phyloP scores from a whole-genome alignment of 768 basidiomycete genomes.

The Agaricus subrufescens region DNA sequence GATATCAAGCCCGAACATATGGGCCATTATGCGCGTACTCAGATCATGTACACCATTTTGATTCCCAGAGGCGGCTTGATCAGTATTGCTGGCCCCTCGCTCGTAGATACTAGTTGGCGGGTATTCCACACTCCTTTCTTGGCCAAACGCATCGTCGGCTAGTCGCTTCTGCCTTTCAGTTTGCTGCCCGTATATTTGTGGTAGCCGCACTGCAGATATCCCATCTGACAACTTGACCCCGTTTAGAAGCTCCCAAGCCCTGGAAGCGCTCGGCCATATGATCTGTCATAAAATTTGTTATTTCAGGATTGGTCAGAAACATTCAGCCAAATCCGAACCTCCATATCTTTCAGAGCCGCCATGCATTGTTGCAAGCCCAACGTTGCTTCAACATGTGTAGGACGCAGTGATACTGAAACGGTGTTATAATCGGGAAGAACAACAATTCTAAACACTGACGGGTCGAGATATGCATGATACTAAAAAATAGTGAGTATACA shows the following conservation, averaged over 20 bases:
- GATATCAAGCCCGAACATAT: conserved; percentile 65
- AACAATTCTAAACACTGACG: conserved; percentile 33
- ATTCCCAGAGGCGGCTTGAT: conserved; percentile 12
- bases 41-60: conserved; percentile 56
- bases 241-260: conserved; percentile 62
- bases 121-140: conserved; percentile 44
- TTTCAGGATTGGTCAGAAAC: conserved; percentile 5
- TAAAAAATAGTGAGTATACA: conserved; percentile 23
- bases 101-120: conserved; percentile 36
- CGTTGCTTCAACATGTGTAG: conserved; percentile 65
- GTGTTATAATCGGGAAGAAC: conserved; percentile 13
- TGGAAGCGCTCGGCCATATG: conserved; percentile 68
- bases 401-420: conserved; percentile 60
- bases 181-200: conserved; percentile 27
- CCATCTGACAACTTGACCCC: conserved; percentile 55
- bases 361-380: conserved; percentile 63
- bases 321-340: conserved; percentile 35
- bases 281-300: conserved; percentile 30
- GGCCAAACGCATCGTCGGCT: conserved; percentile 61
- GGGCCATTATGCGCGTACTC: conserved; percentile 63
- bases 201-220: conserved; percentile 17
- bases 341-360: conserved; percentile 60
- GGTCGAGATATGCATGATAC: conserved; percentile 78
- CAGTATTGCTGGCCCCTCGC: not conserved
- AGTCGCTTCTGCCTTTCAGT: conserved; percentile 35